phyloP scores from a whole-genome alignment of 129 eudicot genomes.

The Rutidosis leptorrhynchoides region DNA sequence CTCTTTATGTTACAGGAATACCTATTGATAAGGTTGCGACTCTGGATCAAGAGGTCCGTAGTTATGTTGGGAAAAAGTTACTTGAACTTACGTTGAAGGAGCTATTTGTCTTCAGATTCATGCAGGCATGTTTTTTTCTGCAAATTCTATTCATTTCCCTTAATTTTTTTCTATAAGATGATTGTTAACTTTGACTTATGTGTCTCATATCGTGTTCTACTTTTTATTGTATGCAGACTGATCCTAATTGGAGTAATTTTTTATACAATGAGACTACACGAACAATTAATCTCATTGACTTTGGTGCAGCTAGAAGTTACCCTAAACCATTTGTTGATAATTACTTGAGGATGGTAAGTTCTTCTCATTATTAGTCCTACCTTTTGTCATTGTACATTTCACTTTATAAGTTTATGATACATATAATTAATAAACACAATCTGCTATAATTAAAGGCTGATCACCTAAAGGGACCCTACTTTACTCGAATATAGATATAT shows the following conservation, averaged over 20 bases:
- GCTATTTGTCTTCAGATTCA: constrained; percentile 83
- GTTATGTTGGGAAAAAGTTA: constrained; percentile 78
- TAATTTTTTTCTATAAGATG: not conserved
- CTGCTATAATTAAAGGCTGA: not conserved
- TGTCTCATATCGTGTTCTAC: constrained; percentile 23
- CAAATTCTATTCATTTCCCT: constrained; percentile 3
- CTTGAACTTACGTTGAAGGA: constrained; percentile 89
- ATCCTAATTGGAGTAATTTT: constrained; percentile 95
- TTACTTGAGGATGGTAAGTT: constrained; percentile 77
- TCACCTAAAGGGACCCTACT: not conserved
- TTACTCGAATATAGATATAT: too few species aligned
- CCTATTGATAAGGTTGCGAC: constrained; percentile 88
- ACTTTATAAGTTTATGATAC: not conserved
- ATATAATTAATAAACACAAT: not conserved
- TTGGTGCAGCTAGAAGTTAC: constrained; percentile 91
- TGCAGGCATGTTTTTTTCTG: constrained; percentile 65
- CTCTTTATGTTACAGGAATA: constrained; percentile 50
- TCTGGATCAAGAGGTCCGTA: constrained; percentile 84
- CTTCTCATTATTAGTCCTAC: constrained; percentile 5
- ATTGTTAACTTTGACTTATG: not conserved
- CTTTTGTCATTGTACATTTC: not conserved
- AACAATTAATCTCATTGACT: constrained; percentile 82
- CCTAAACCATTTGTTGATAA: constrained; percentile 81
- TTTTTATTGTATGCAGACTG: constrained; percentile 66
- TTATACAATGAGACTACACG: constrained; percentile 61